Base-by-base conservation (phyloP, 2,329 filamentous ascomycete species). In the Diaporthe longicolla region DNA sequence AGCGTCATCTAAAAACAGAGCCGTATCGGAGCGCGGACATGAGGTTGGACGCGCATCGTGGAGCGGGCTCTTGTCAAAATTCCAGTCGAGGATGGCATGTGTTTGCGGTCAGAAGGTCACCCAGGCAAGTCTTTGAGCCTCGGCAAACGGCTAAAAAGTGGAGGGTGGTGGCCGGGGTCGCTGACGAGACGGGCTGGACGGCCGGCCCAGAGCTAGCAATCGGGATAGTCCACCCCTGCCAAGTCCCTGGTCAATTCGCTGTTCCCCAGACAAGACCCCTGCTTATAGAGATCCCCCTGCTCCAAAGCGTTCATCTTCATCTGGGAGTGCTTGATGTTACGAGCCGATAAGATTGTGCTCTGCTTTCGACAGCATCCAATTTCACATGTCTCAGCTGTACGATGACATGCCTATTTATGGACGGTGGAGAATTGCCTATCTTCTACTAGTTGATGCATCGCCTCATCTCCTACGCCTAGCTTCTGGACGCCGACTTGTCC, bases 251-350 rank as follows among this genome's bases (percentile, higher is more conserved):
- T 52, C 63, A 66, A 43, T 40, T 37, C 66, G 58, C 43, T 43
- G 58, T 73, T 57, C 71, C 71, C 71, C 74, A 61, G 71, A 75
- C 59, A 11, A 32, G 29, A 66, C 17, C 63, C 63, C n/a, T 13
- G 45, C 50, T 29, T 37, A 66, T 52, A 66, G 29, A 52, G 45
- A 66, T 37, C 45, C 21, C 43, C 63, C 45, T 66, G 63, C 63
- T 17, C 45, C 43, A 9, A 21, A 65, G 10, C 43, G 61, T 32
- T 32, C 61, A 35, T 66, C 61, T 15, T 35, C 43, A 50, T 50
- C 61, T 50, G 43, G 19, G 19, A 21, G 26, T 19, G 13, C 63
- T 52, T 17, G 45, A 37, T 13, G 21, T 66, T 52, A 66, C 29
- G 63, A 66, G 45, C 29, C 45, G 45, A 52, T 52, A 52, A 66